These are phyloP conservation scores for Nematocida sp. DNA, from an alignment of 371 early-diverging fungal genomes.

Conservation along the genomic window DNA sequence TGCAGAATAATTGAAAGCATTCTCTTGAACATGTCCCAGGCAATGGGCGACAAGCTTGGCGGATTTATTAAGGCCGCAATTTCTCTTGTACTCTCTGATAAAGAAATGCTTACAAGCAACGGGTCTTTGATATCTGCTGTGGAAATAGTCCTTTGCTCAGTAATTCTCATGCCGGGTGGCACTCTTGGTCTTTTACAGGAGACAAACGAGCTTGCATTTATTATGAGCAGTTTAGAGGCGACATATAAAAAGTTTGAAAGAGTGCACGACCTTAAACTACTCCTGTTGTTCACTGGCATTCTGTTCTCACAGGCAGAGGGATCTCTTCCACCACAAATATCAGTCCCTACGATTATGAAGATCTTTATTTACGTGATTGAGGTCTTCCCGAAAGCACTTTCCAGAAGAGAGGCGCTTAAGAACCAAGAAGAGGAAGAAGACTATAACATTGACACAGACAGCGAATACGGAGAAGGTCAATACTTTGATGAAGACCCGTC, in stretches of 20 bases:
- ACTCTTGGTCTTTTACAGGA: conserved; percentile 23
- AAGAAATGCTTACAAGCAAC: conserved; percentile 54
- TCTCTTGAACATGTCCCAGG: conserved; percentile 58
- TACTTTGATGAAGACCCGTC: conserved; percentile 69
- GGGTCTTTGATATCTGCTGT: conserved; percentile 67
- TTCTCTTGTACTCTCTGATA: conserved; percentile 43
- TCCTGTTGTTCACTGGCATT: conserved; percentile 65
- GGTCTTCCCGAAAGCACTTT: conserved; percentile 66
- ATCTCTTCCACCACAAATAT: conserved; percentile 28
- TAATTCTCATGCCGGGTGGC: conserved; percentile 56
- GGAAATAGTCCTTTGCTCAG: conserved; percentile 44
- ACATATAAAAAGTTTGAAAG: conserved; percentile 64
- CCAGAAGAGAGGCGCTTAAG: conserved; percentile 64
- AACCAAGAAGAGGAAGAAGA: conserved; percentile 58
- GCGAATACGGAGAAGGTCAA: conserved; percentile 54
- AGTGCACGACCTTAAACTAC: conserved; percentile 71
- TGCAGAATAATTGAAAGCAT: conserved; percentile 69
- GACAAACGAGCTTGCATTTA: conserved; percentile 37
- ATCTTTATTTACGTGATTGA: conserved; percentile 54
- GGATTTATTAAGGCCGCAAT: conserved; percentile 48
- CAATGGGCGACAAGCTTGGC: conserved; percentile 56
- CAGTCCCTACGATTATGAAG: conserved; percentile 49
- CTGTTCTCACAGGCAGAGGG: conserved; percentile 39
- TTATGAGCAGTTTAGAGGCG: conserved; percentile 40
- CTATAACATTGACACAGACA: conserved; percentile 22